Base-by-base conservation (phyloP, 1,284 basidiomycete genomes). In the Porogramme epimiltina region DNA sequence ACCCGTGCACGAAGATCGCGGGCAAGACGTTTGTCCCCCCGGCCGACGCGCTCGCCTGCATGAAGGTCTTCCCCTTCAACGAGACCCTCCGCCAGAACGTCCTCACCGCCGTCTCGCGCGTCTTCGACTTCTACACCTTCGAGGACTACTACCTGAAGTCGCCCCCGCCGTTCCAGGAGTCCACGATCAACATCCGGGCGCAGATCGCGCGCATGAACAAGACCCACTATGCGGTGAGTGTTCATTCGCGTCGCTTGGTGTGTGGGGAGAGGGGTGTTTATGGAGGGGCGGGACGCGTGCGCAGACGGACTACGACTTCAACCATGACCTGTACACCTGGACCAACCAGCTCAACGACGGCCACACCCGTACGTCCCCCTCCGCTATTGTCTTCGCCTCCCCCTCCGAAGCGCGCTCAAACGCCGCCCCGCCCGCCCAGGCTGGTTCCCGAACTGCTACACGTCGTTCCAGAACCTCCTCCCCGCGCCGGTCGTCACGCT, bases 51-150 rank as follows among this genome's bases (percentile, higher is more conserved):
- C 67, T 82, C 47, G 78, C 81, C 1, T 85, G 83, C 60, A 67
- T 78, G 59, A 81, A 78, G 62, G 76, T 79, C 6, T 85, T 85
- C 65, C 79, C 82, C 0, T 85, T 85, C 72, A 82, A 84, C 60
- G 81, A 84, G 63, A 83, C 79, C 9, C 68, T 85, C 19, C 74
- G 79, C 22, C 76, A 84, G 63, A 85, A 85, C 63, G 79, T 84
- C 31, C 59, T 84, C 45, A 73, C 70, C 10, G 78, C 74, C 54
- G 70, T 83, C 50, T 74, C 74, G 11, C 70, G 79, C 25, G 81
- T 85, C 33, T 81, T 84, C 54, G 77, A 85, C 64, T 85, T 87
- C 60, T 85, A 73, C 67, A 84, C 83, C 0, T 85, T 84, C 58
- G 84, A 85, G 62, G 76, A 82, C 43, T 85, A 74, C 58, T 84